Base-by-base conservation (phyloP, 768 basidiomycete species). In the Mycena rebaudengoi region DNA sequence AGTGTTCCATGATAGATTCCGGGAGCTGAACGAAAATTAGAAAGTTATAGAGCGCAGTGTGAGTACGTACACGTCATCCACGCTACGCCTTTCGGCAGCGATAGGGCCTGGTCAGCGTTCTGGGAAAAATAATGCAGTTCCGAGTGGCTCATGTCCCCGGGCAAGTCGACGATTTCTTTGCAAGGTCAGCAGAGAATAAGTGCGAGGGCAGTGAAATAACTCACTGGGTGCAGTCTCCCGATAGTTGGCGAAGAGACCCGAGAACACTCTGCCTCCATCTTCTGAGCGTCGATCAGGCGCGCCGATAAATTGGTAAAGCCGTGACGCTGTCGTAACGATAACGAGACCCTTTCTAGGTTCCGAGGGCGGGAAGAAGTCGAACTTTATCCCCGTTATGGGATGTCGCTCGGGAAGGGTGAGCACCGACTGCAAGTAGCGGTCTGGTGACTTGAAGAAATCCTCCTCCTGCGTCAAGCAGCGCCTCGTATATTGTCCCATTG, bases 131-230 rank as follows among this genome's bases (percentile, higher is more conserved):
- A 89, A 62, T 92, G 90, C 23, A 99, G 80, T 71, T 95, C 91
- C 4, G 94, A 95, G 65, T 87, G 80, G 53, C 86, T 83, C 58
- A 87, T 75, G 61, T 90, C 84, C 50, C 96, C 94, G 18, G 95
- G 95, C 7, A 99, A 81, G 74, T 98, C 97, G 30, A 95, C 85
- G 64, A 96, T 95, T 79, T 95, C 95, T 96, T n/a, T n/a, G n/a
- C n/a, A n/a, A n/a, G n/a, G n/a, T n/a, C n/a, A n/a, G n/a, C n/a
- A n/a, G n/a, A n/a, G n/a, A n/a, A n/a, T n/a, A n/a, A n/a, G n/a
- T n/a, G n/a, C n/a, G n/a, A n/a, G n/a, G n/a, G n/a, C n/a, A n/a
- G n/a, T n/a, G n/a, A n/a, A n/a, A n/a, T n/a, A n/a, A n/a, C n/a
- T n/a, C n/a, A n/a, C n/a, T n/a, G n/a, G n/a, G n/a, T n/a, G n/a